Base-by-base conservation (phyloP, 768 basidiomycete species). In the Vararia minispora region DNA sequence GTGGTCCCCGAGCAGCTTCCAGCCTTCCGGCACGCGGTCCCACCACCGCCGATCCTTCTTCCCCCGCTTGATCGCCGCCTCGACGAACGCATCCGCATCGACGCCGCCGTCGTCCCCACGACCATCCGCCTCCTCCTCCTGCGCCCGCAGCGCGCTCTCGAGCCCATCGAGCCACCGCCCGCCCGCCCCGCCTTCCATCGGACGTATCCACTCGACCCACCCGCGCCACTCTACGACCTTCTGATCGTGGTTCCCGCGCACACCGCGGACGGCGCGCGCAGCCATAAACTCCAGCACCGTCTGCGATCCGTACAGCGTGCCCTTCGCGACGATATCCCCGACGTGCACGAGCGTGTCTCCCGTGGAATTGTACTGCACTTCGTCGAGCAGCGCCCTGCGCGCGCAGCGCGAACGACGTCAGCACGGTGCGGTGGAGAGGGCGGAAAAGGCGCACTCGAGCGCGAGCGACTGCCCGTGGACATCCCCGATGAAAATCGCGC, bases 241-340 rank as follows among this genome's bases (percentile, higher is more conserved):
- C 58, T 97, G 89, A 60, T 98, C 92, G 53, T 97, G 88, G 55
- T 98, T 98, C 0, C 94, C 92, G 22, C 92, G 75, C 3, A 95
- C 88, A 12, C 89, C 90, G 17, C 69, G 69, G 29, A 88, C 64
- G 40, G 75, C 71, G 49, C 79, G 55, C 7, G 60, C 51, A 2
- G 76, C 59, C 68, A 95, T 68, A 56, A 72, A 86, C 6, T 64
- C 57, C 7, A 94, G 59, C 14, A 83, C 66, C 5, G 70, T 63
- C 42, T 79, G 56, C 0, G 84, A 81, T n/a, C 70, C 68, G 25
- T 68, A 45, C 37, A 71, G 67, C 0, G 68, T 55, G 4, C 78
- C 82, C 57, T 84, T 92, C 16, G 82, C 64, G 13, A 86, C 50
- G 12, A 92, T 64, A 56, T 98, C 94, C 11, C 94, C 94, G 24